Conservation (phyloP, 2,329 filamentous ascomycete genomes). For the Nemania sp. region DNA sequence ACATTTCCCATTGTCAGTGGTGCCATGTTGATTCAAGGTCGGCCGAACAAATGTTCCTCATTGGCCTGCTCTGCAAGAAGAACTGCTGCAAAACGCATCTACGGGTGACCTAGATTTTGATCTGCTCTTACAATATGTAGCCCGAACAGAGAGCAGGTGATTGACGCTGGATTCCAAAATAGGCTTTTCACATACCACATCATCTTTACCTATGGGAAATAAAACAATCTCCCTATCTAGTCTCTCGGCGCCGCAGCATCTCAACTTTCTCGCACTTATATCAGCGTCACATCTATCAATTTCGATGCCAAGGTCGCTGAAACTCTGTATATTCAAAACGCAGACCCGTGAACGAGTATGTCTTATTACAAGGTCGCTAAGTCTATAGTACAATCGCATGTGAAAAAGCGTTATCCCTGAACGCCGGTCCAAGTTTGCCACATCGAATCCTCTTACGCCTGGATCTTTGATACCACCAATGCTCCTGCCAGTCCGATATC, state of each 20-base stretch:
- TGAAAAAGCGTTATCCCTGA: conserved; percentile 3
- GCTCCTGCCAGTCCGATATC: neutral
- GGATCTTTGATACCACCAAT: conserved; percentile 6
- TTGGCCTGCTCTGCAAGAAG: too few species aligned
- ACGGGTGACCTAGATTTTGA: too few species aligned
- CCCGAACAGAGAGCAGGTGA: too few species aligned
- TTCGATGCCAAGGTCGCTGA: neutral
- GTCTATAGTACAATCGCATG: conserved; percentile 26
- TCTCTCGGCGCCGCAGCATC: too few species aligned
- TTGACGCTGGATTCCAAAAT: neutral
- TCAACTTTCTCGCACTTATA: too few species aligned
- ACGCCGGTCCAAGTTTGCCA: conserved; percentile 9
- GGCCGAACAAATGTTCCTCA: too few species aligned
- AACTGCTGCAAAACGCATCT: too few species aligned
- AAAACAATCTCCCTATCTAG: neutral
- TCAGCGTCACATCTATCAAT: too few species aligned
- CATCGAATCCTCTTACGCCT: conserved; percentile 1
- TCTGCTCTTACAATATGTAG: too few species aligned
- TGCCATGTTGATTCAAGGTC: too few species aligned
- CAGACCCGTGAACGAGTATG: neutral
- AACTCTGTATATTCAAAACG: neutral
- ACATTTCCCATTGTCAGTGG: too few species aligned
- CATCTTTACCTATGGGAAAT: neutral
- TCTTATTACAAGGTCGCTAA: conserved; percentile 33
- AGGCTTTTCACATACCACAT: neutral